Evolutionary conservation across 148 eudicot genomes (phyloP), one percentile per base, ranked within the genome.

Genomic region (Amaranthus palmeri): DNA sequence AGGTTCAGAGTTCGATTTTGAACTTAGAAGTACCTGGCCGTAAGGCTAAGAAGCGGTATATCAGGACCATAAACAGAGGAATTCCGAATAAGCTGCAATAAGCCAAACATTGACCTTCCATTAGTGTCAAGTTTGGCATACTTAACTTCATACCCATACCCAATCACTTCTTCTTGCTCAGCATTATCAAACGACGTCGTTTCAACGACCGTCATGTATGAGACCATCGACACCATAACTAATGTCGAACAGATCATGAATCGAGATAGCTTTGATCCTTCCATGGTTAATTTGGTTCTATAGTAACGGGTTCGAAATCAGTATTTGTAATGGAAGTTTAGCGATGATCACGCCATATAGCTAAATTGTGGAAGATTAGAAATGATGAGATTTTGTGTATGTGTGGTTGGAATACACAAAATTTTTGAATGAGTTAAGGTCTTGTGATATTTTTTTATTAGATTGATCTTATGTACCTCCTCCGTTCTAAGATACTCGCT

Each of bases 1-100:
- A 25, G 1, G 36, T 25, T 25, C 1, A 25, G 36, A 25, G 36
- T 25, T 25, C 3, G 41, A 47, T 13, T 18, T 0, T 0, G 7
- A 10, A 47, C 4, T 15, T 13, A 12, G 7, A 12, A 7, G 0
- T 65, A 75, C 83, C 73, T 57, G 3, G 78, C 75, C n/a, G 76
- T 69, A 69, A 83, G 67, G 62, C 53, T n/a, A 45, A 80, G 83
- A 41, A 69, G 47, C 51, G 58, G 75, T 36, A 69, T 62, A 74
- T 86, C 90, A 7, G 81, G 74, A 7, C 90, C 87, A 71, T 70
- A 82, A 70, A 82, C 83, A 11, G 81, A 68, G 17, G 90, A 78
- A 42, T 49, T 78, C 0, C 72, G 71, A 73, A 82, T 74, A 67
- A 86, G 81, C 18, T 69, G 78, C 61, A 86, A 79, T 63, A 68